These are phyloP conservation scores for Fonsecaea nubica DNA, from an alignment of 2,329 filamentous ascomycete species.

Conservation along the genomic window DNA sequence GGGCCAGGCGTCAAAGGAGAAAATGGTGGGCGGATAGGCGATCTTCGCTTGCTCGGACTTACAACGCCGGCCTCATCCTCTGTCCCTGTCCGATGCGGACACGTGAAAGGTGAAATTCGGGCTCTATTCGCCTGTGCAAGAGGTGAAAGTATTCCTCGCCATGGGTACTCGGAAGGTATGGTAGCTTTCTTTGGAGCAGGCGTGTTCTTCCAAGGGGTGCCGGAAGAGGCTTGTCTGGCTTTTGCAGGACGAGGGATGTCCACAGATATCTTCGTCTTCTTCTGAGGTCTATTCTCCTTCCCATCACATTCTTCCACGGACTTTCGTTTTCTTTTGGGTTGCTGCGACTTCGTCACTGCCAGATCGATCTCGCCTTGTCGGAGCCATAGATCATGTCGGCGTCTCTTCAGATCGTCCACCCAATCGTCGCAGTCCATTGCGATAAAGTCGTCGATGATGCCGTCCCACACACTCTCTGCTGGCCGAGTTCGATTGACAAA, in stretches of 20 bases:
- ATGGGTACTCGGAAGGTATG: conserved; percentile 17
- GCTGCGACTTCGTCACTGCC: conserved; percentile 36
- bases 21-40: conserved; percentile 24
- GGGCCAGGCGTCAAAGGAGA: conserved; percentile 32
- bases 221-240: conserved; percentile 10
- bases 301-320: conserved; percentile 24
- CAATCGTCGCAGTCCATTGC: conserved; percentile 78
- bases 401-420: conserved; percentile 68
- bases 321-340: conserved; percentile 38
- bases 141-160: conserved; percentile 31
- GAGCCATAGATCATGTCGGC: conserved; percentile 65
- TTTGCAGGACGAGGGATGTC: conserved; percentile 14
- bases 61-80: not conserved
- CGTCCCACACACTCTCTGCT: conserved; percentile 73
- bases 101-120: conserved; percentile 29
- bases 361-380: conserved; percentile 43
- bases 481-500: conserved; percentile 77
- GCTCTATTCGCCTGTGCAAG: conserved; percentile 33
- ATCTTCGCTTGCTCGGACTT: not conserved
- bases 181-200: conserved; percentile 10
- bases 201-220: conserved; percentile 15
- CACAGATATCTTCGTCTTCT: conserved; percentile 34
- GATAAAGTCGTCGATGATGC: conserved; percentile 76
- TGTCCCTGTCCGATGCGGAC: not conserved
- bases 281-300: conserved; percentile 25